Evolutionary conservation across 352 stramenopile species (phyloP).

Genomic region (Stramenopiles sp.): DNA sequence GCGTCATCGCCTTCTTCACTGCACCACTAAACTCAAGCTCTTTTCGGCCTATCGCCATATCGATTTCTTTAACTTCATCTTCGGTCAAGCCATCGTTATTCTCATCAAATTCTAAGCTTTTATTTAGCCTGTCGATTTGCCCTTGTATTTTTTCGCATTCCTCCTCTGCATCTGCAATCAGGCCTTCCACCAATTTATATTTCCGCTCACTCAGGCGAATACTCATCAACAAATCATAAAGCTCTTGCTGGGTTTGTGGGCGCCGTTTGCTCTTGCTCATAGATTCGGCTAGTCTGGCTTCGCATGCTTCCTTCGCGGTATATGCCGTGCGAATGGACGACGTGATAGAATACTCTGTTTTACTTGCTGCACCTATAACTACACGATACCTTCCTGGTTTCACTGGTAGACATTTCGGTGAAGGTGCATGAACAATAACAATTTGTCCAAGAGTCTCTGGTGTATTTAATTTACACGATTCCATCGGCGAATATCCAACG

Average conservation of each 20-base stretch:
- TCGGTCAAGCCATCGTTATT: background rate
- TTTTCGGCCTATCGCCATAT: background rate
- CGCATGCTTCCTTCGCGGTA: background rate
- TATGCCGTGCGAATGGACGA: background rate
- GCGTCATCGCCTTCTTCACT: background rate
- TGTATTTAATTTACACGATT: slow-evolving; percentile 26
- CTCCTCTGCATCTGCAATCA: background rate
- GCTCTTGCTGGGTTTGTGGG: background rate
- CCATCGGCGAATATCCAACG: slow-evolving; percentile 23
- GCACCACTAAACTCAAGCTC: slow-evolving; percentile 4
- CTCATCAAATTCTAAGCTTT: slow-evolving; percentile 5
- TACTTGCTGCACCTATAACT: slow-evolving; percentile 23
- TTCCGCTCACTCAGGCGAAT: background rate
- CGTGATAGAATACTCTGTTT: slow-evolving; percentile 22
- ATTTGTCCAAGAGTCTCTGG: slow-evolving; percentile 23
- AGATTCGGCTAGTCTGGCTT: background rate
- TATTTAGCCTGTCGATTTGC: background rate
- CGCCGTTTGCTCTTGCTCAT: background rate
- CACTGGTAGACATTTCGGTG: slow-evolving; percentile 18
- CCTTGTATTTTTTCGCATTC: slow-evolving; percentile 1
- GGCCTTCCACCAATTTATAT: background rate
- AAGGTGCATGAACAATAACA: slow-evolving; percentile 26
- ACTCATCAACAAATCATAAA: slow-evolving; percentile 5
- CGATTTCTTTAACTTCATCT: background rate
- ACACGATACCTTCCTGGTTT: slow-evolving; percentile 23